These are phyloP conservation scores for Candolleomyces aberdarensis DNA, from an alignment of 768 basidiomycete species.

Conservation along the genomic window DNA sequence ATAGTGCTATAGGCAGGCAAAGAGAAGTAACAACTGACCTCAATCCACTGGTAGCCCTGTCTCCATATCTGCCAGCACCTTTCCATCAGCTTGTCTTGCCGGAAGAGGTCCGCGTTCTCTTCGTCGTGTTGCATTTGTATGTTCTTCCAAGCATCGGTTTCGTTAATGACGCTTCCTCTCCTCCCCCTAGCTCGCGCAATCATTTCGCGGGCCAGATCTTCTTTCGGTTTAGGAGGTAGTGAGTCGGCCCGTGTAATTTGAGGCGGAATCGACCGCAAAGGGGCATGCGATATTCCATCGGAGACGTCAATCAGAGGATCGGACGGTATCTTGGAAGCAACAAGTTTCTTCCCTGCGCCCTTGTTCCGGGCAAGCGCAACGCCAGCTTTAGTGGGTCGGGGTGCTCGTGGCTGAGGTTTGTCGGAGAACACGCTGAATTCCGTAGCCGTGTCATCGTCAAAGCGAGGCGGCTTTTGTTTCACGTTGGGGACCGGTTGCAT, in stretches of 20 bases:
- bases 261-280: not conserved
- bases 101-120: constrained; percentile 66
- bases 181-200: constrained; percentile 28
- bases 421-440: not conserved
- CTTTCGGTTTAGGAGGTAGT: not conserved
- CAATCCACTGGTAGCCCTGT: constrained; percentile 67
- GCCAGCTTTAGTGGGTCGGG: not conserved
- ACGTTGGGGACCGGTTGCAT: not conserved
- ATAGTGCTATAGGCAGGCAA: constrained; percentile 3
- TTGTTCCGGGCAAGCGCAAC: not conserved
- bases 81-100: constrained; percentile 58
- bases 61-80: constrained; percentile 78
- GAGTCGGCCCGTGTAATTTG: not conserved
- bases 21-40: constrained; percentile 43
- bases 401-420: not conserved
- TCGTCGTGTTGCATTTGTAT: constrained; percentile 70
- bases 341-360: not conserved
- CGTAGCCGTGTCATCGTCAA: not conserved
- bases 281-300: no score
- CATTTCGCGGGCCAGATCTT: not conserved
- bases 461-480: not conserved
- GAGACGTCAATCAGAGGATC: no score
- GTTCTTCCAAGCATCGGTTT: constrained; percentile 77
- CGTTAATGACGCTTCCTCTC: constrained; percentile 52
- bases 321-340: not conserved